Base-by-base conservation (phyloP, 805 yeast species). In the Candida montana region DNA sequence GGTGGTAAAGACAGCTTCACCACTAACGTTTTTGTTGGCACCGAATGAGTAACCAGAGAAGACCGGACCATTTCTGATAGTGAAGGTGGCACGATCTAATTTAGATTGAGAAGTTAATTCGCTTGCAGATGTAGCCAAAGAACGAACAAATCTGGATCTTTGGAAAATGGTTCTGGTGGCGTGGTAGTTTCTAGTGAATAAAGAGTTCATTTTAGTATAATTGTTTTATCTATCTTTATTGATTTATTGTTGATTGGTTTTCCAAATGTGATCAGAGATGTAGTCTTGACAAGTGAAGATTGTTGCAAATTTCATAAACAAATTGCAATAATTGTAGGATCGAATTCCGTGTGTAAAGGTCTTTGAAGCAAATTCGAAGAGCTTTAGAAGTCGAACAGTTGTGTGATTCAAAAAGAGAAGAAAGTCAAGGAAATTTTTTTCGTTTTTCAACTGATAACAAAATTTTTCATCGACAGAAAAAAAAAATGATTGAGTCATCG, bases 1-100 rank as follows among this genome's bases (percentile, higher is more conserved):
- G 27, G 99, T 95, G 36, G 97, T 88, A 71, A 93, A 93, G 34
- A 95, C 99, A 24, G 96, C 95, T 66, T 93, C 99, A 49, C 99
- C 99, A 45, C 95, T 81, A 48, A 88, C 79, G 49, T 90, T 87
- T 51, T 83, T 83, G 63, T 88, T 80, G 33, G 98, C 96, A 58
- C 99, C 99, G 59, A 93, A 95, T 0, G 98, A 91, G 62, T 79
- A 83, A 32, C 99, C 99, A 55, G 77, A 79, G 71, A 88, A 88
- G 26, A 87, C 81, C 17, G 97, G 96, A 16, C 98, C 99, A 60
- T 89, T 86, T 61, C 90, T 79, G 55, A 91, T 81, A 20, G 95
- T 83, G 55, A 91, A 75, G 13, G 95, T 89, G 42, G 98, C 98
- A 62, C 95, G 79, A 57, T 81, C 85, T 38, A 83, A 65, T 33